These are phyloP conservation scores for Achaetomium macrosporum DNA, from an alignment of 2,329 filamentous ascomycete genomes.

Conservation along the genomic window DNA sequence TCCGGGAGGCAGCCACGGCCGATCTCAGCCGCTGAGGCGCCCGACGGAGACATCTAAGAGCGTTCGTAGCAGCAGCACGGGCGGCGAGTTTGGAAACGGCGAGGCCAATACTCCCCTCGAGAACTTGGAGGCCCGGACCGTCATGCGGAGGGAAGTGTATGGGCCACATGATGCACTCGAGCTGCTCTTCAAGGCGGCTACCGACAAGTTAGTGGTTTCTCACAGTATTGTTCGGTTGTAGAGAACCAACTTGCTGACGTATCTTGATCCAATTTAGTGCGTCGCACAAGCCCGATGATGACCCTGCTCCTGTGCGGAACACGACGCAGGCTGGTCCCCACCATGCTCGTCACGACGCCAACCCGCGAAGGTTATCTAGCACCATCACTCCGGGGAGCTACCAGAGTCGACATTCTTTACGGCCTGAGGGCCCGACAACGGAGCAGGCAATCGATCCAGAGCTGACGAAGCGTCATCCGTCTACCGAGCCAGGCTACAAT, in stretches of 20 bases:
- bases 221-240: background rate
- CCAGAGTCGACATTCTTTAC: constrained; percentile 19
- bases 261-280: constrained; percentile 9
- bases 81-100: constrained; percentile 38
- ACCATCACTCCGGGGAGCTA: constrained; percentile 14
- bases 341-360: constrained; percentile 15
- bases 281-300: constrained; percentile 21
- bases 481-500: constrained; percentile 50
- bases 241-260: constrained; percentile 11
- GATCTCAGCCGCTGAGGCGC: constrained; percentile 59
- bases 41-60: constrained; percentile 42
- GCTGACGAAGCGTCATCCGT: constrained; percentile 39
- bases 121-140: constrained; percentile 58
- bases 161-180: constrained; percentile 91
- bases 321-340: constrained; percentile 15
- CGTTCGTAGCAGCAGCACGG: constrained; percentile 31
- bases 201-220: constrained; percentile 41
- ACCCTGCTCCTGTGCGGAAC: constrained; percentile 4
- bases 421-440: constrained; percentile 18
- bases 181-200: constrained; percentile 81
- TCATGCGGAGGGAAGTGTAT: constrained; percentile 70
- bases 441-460: constrained; percentile 43
- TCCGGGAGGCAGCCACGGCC: constrained; percentile 59
- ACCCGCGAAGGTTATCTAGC: constrained; percentile 17
- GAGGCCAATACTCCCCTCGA: constrained; percentile 58